These are phyloP conservation scores for Casuarina glauca DNA, from an alignment of 306 rosid genomes.

Conservation along the genomic window DNA sequence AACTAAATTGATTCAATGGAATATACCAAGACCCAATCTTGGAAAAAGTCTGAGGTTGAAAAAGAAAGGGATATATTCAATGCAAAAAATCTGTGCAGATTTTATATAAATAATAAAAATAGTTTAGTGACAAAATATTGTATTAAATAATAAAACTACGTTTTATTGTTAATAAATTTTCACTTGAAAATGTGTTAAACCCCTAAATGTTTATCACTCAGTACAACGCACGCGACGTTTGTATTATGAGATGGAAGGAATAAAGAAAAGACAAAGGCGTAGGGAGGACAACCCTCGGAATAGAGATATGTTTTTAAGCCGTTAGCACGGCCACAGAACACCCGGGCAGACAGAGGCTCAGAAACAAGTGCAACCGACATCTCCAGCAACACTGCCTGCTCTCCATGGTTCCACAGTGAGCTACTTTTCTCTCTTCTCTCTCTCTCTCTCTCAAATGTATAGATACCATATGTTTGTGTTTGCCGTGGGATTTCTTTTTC, in stretches of 20 bases:
- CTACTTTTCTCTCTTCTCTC: neutral
- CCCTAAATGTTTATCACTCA: too few species aligned
- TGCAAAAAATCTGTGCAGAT: neutral
- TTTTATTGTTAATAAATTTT: too few species aligned
- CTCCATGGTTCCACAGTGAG: constrained; percentile 3
- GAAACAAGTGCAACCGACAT: neutral
- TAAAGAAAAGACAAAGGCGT: too few species aligned
- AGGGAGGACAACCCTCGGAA: neutral
- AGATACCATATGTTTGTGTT: too few species aligned
- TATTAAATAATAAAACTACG: too few species aligned
- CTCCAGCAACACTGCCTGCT: neutral
- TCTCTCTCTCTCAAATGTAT: neutral
- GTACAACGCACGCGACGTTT: too few species aligned
- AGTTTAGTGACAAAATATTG: too few species aligned
- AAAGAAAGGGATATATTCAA: neutral
- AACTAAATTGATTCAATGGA: neutral
- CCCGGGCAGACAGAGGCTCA: neutral
- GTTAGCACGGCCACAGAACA: neutral
- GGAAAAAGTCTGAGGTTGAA: neutral
- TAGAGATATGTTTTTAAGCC: neutral
- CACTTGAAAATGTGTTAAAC: neutral
- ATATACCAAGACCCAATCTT: neutral
- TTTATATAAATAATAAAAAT: neutral
- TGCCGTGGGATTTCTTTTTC: neutral
- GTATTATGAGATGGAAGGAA: too few species aligned